Conservation (phyloP, 2,329 filamentous ascomycete genomes). For the Stagonosporopsis tanaceti region DNA sequence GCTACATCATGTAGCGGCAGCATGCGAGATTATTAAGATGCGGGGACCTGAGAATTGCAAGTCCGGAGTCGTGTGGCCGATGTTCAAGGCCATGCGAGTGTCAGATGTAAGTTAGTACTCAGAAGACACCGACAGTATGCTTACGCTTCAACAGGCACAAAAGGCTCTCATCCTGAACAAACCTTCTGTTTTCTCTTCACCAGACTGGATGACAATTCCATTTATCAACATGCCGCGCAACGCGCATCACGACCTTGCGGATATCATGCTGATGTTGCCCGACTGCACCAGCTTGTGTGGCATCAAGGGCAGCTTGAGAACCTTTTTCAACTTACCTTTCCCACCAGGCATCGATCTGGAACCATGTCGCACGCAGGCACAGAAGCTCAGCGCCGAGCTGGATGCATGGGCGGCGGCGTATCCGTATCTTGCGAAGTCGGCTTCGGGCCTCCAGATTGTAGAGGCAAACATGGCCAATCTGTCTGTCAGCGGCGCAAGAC, state of each 20-base stretch:
- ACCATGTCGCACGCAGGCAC: constrained; percentile 24
- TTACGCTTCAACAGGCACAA: constrained; percentile 32
- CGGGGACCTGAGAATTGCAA: constrained; percentile 40
- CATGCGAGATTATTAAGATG: constrained; percentile 42
- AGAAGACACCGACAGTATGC: neutral
- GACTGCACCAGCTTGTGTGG: constrained; percentile 28
- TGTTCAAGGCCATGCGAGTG: constrained; percentile 42
- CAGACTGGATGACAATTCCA: constrained; percentile 42
- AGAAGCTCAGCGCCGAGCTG: constrained; percentile 27
- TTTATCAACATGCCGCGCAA: constrained; percentile 34
- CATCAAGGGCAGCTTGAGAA: constrained; percentile 28
- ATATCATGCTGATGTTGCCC: constrained; percentile 41
- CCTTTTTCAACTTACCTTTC: constrained; percentile 30
- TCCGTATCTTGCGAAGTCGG: constrained; percentile 28
- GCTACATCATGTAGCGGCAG: constrained; percentile 40
- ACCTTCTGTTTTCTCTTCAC: constrained; percentile 36
- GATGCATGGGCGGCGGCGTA: constrained; percentile 31
- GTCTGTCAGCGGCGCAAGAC: constrained; percentile 4
- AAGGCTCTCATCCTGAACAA: constrained; percentile 38
- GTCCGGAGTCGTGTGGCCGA: constrained; percentile 29
- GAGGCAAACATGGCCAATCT: constrained; percentile 23
- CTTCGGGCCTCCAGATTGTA: constrained; percentile 12
- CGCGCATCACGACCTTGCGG: constrained; percentile 35
- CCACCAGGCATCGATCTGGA: constrained; percentile 22
- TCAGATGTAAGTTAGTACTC: constrained; percentile 35